Conservation (phyloP, 2,329 filamentous ascomycete species). For the Ophioceras dolichostomum region DNA sequence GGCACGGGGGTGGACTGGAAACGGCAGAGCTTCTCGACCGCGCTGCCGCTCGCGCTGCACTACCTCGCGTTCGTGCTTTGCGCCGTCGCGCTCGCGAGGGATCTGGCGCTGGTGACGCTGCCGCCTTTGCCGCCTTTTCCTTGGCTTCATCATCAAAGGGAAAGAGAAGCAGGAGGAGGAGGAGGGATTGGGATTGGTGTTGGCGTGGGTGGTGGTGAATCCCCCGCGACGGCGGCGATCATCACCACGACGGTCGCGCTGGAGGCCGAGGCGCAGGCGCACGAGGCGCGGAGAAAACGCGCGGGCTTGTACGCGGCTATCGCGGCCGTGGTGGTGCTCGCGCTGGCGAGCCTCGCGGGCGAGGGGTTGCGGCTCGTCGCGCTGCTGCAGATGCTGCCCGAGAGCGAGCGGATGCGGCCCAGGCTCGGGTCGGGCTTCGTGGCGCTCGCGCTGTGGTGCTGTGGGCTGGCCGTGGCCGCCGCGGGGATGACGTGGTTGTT, state of each 20-base stretch:
- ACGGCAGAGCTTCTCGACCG: not conserved
- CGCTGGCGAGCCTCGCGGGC: not conserved
- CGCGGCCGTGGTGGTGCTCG: not conserved
- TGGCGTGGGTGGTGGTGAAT: no score
- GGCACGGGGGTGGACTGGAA: not conserved
- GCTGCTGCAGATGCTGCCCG: not conserved
- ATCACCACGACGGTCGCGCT: not conserved
- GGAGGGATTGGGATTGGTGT: no score
- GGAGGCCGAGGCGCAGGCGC: not conserved
- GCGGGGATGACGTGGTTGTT: not conserved
- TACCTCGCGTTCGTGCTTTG: not conserved
- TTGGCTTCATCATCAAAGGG: not conserved
- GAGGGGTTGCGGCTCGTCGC: not conserved
- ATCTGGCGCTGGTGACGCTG: not conserved
- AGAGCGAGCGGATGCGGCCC: not conserved
- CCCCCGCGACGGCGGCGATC: no score
- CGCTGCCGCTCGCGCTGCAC: not conserved
- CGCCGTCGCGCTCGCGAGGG: not conserved
- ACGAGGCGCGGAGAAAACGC: not conserved
- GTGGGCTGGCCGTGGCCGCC: not conserved
- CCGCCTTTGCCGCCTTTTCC: not conserved
- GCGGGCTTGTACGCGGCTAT: not conserved
- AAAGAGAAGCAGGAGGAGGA: no score
- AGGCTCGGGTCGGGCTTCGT: not conserved
- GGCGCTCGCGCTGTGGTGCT: not conserved